Percentiles rank a stretch among this genome's conserved stretches.
Evolutionary conservation across 2,329 filamentous ascomycete species (phyloP).

Genomic region (Fusarium sp.): DNA sequence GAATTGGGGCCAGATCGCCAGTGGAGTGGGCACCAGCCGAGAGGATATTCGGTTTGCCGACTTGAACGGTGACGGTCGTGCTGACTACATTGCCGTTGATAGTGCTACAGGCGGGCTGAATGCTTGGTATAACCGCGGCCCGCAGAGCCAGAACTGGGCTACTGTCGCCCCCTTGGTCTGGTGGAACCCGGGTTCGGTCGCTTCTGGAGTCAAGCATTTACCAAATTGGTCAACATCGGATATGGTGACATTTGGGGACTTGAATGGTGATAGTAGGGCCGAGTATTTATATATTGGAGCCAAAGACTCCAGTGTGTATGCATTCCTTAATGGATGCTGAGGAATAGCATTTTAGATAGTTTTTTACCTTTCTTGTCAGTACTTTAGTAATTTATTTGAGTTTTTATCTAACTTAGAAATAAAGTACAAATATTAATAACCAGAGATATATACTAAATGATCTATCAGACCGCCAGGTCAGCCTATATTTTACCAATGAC

Average conservation of each 20-base stretch:
- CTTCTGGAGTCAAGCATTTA: not conserved
- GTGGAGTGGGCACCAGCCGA: not conserved
- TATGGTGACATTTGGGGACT: no score
- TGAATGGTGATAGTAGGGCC: no score
- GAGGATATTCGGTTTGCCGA: not conserved
- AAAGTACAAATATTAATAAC: no score
- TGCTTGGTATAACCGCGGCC: not conserved
- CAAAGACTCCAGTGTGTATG: not conserved
- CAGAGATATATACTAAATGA: no score
- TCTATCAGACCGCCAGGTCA: no score
- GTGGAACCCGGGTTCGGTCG: not conserved
- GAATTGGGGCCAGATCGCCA: not conserved
- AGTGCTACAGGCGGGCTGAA: not conserved
- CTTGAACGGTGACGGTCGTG: not conserved
- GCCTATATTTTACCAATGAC: no score
- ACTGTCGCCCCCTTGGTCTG: not conserved
- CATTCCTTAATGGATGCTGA: not conserved
- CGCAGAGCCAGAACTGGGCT: not conserved
- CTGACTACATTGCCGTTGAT: not conserved
- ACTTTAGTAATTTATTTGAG: no score
- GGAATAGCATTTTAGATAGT: no score
- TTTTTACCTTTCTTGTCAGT: no score
- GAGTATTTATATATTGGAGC: not conserved
- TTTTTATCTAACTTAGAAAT: no score
- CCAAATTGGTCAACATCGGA: not conserved